These are phyloP conservation scores for Lithocarpus polystachyus DNA, from an alignment of 306 rosid species.

Conservation along the genomic window DNA sequence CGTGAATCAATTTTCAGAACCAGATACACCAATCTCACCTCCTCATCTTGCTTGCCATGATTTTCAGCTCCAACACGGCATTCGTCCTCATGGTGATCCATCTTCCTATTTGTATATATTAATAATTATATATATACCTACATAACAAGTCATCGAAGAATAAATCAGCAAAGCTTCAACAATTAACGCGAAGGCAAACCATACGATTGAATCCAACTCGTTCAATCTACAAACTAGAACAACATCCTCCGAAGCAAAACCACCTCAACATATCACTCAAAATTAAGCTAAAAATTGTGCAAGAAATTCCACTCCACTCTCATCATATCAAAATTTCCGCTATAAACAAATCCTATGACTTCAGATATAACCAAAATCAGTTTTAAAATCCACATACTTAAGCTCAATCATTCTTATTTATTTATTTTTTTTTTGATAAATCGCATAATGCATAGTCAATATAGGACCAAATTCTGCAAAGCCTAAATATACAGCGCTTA, in stretches of 20 bases:
- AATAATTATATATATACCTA: slow-evolving; percentile 6
- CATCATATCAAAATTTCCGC: not conserved
- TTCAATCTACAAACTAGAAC: not conserved
- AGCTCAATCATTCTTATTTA: not conserved
- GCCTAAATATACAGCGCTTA: not conserved
- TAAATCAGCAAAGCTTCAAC: not conserved
- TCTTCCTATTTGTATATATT: slow-evolving; percentile 18
- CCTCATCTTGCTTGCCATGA: slow-evolving; percentile 79
- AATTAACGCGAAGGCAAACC: not conserved
- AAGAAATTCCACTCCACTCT: not conserved
- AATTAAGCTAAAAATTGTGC: not conserved
- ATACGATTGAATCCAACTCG: not conserved
- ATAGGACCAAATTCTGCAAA: not conserved
- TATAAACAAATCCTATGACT: not conserved
- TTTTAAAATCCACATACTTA: not conserved
- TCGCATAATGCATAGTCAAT: not conserved
- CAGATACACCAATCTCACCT: slow-evolving; percentile 47
- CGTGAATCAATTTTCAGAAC: slow-evolving; percentile 6
- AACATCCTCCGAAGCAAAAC: not conserved
- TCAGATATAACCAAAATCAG: not conserved
- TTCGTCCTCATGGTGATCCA: slow-evolving; percentile 80
- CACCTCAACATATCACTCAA: not conserved
- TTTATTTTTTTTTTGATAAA: not conserved
- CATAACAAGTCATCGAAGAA: not conserved
- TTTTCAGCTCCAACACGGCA: slow-evolving; percentile 47